Conservation (phyloP, 139 green algal species). For the Raphidocelis subcapitata region DNA sequence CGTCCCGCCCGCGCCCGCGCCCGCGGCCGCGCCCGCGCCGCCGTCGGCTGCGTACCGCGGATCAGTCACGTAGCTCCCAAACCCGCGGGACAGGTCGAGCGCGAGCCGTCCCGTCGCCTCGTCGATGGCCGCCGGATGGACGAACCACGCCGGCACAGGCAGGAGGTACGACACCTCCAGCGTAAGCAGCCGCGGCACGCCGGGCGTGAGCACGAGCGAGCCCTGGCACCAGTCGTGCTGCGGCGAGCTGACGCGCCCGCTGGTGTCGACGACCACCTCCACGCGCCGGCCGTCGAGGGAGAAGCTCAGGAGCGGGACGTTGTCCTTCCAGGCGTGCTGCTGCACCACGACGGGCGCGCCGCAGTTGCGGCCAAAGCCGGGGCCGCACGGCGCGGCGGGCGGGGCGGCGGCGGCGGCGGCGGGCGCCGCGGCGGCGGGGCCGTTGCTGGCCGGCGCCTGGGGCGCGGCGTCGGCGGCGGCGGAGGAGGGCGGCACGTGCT, state of each 20-base stretch:
- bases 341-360: too few relatives aligned
- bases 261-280: constrained; percentile 11
- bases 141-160: constrained; percentile 22
- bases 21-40: neutral
- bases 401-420: too few relatives aligned
- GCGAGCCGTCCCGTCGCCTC: constrained; percentile 7
- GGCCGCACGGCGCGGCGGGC: too few relatives aligned
- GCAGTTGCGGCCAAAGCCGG: too few relatives aligned
- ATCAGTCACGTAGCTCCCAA: constrained; percentile 22
- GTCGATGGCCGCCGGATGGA: constrained; percentile 18
- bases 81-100: constrained; percentile 16
- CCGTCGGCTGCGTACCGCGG: constrained; percentile 10
- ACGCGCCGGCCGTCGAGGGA: constrained; percentile 10
- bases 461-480: neutral
- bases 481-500: neutral
- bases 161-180: constrained; percentile 29
- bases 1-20: neutral
- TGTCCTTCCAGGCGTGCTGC: constrained; percentile 1
- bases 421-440: too few relatives aligned
- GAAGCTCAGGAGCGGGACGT: constrained; percentile 18
- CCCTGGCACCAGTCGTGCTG: constrained; percentile 29
- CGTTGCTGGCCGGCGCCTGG: too few relatives aligned
- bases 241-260: constrained; percentile 11
- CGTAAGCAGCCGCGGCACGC: constrained; percentile 12
- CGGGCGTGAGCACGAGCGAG: constrained; percentile 14